phyloP scores from a whole-genome alignment of 345 rosid genomes.

The Corchorus olitorius region DNA sequence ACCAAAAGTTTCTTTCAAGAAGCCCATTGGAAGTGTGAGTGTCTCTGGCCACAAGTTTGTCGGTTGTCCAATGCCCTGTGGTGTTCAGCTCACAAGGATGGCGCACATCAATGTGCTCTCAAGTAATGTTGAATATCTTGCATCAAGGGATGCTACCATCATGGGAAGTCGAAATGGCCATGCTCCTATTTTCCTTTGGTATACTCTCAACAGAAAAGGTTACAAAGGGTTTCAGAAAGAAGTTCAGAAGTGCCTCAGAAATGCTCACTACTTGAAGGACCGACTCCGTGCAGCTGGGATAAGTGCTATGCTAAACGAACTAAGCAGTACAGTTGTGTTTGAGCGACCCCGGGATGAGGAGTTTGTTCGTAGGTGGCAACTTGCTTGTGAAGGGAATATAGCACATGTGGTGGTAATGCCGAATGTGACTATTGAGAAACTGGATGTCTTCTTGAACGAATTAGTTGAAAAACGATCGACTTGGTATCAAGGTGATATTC shows the following conservation, averaged over 20 bases:
- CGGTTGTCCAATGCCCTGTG: constrained; percentile 99
- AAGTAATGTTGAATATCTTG: constrained; percentile 86
- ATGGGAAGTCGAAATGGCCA: constrained; percentile 99
- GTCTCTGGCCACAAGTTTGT: constrained; percentile 96
- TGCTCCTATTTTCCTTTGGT: constrained; percentile 97
- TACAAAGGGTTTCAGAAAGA: constrained; percentile 95
- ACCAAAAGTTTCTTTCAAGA: constrained; percentile 86
- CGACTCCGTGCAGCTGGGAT: constrained; percentile 62
- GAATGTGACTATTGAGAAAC: constrained; percentile 73
- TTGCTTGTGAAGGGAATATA: constrained; percentile 84
- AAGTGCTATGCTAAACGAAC: constrained; percentile 92
- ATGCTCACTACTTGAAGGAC: constrained; percentile 88
- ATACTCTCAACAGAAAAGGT: constrained; percentile 86
- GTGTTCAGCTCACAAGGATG: constrained; percentile 91
- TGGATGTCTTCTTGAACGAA: constrained; percentile 70
- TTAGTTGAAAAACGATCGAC: constrained; percentile 51
- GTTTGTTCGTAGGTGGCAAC: constrained; percentile 92
- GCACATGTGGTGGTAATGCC: constrained; percentile 99
- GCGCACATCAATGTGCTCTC: constrained; percentile 81
- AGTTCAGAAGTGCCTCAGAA: constrained; percentile 90
- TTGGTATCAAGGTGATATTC: constrained; percentile 57
- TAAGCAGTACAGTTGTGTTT: constrained; percentile 93
- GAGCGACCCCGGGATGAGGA: constrained; percentile 91
- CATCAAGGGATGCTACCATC: constrained; percentile 97
- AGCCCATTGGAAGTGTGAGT: constrained; percentile 94